Evolutionary conservation across 352 stramenopile genomes (phyloP), one percentile per base, ranked within the genome.

Genomic region (Globisporangium viniferum): DNA sequence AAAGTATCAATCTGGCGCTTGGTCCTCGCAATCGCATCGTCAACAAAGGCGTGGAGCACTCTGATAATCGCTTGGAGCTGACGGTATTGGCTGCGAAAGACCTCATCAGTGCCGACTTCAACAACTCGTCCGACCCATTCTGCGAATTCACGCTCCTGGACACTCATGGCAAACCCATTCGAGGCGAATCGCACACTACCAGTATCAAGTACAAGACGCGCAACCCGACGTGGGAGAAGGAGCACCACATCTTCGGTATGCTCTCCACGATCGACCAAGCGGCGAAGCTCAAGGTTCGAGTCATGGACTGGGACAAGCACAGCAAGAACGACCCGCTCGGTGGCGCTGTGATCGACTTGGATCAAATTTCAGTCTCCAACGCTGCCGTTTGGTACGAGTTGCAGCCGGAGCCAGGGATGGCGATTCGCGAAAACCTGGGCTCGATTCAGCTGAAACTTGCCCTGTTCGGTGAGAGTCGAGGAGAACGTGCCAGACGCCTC

Each of bases 21-120:
- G 70, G 71, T 1, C 69, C 76, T 2, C 74, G 76, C 49, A 83
- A 63, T 41, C 77, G 72, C 12, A 80, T 87, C 6, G 80, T 80
- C n/a, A 84, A 75, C 5, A 73, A 73, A 5, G 77, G 64, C 5
- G 67, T 74, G 3, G 81, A 91, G 35, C 82, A 93, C 65, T 85
- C 79, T 2, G 85, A 93, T 63, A 90, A 91, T 41, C 81, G 85
- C 1, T 71, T 93, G 35, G 85, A 93, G 66, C 74, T 93, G 9
- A 81, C 75, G 7, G 74, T 93, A 12, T 22, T 93, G 5, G 73
- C 66, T 20, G 82, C 82, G 4, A 78, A 73, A 20, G 70, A 80
- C 36, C 68, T 93, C 14, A 84, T 91, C 41, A 80, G 73, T 41
- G 68, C 82, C 0, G 81, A 90, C 44, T 73, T 84, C 29, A 93